Evolutionary conservation across 768 basidiomycete genomes (phyloP).

Genomic region (Cystoderma amianthinum): DNA sequence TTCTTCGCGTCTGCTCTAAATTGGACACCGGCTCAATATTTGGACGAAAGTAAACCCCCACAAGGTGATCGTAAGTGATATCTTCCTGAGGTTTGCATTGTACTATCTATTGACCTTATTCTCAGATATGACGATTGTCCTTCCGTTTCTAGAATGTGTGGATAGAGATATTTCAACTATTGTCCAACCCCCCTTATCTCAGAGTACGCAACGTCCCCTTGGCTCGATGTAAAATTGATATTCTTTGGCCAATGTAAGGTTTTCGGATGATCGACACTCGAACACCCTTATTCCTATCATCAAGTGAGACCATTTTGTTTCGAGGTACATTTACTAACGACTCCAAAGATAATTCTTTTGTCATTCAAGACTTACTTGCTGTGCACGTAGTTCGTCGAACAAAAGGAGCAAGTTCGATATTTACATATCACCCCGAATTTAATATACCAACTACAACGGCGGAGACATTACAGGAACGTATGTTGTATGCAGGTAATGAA

Average conservation of each 20-base stretch:
- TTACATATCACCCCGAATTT: conserved; percentile 39
- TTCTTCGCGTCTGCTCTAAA: conserved; percentile 44
- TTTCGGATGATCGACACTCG: conserved; percentile 29
- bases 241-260: conserved; percentile 3
- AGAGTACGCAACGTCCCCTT: neutral
- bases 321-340: neutral
- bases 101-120: neutral
- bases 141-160: conserved; percentile 38
- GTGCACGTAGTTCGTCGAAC: conserved; percentile 41
- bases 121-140: conserved; percentile 42
- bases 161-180: neutral
- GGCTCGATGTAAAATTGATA: neutral
- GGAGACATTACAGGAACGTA: conserved; percentile 34
- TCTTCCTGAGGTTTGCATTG: neutral
- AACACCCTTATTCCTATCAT: conserved; percentile 27
- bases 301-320: conserved; percentile 13
- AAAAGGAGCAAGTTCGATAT: conserved; percentile 35
- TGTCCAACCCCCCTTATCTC: neutral
- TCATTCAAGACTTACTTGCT: conserved; percentile 36
- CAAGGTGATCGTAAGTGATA: conserved; percentile 35
- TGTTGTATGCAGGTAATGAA: conserved; percentile 37
- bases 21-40: conserved; percentile 51
- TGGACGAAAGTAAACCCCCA: conserved; percentile 26
- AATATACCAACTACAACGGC: conserved; percentile 33
- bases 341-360: neutral